A percentile compares a stretch with the other conserved stretches of the same genome.
These are phyloP conservation scores for Centrapalus pauciflorus DNA, from an alignment of 129 eudicot species.

Conservation along the genomic window DNA sequence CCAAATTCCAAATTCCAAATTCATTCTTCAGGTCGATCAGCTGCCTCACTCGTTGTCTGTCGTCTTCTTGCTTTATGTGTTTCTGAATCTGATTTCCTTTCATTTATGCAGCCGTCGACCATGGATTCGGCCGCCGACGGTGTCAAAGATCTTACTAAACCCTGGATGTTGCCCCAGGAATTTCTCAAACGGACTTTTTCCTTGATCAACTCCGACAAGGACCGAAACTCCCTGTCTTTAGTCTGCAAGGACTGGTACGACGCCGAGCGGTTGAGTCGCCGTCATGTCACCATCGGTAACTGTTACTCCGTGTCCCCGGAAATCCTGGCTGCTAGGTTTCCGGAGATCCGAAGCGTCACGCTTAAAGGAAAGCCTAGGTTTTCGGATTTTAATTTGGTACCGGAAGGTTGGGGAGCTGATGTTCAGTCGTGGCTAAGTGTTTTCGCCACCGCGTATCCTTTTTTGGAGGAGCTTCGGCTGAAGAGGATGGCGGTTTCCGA, in stretches of 20 bases:
- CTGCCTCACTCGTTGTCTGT: not conserved
- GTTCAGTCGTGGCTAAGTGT: slow-evolving; percentile 56
- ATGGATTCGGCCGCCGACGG: slow-evolving; percentile 31
- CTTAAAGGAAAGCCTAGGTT: slow-evolving; percentile 77
- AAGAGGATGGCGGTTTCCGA: slow-evolving; percentile 76
- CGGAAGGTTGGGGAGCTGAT: slow-evolving; percentile 71
- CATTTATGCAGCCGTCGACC: not conserved
- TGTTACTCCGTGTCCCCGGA: slow-evolving; percentile 80
- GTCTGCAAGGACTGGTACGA: slow-evolving; percentile 87
- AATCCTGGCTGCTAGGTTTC: slow-evolving; percentile 59
- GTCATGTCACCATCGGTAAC: slow-evolving; percentile 56
- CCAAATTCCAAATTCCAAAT: too few species aligned
- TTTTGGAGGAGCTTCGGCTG: slow-evolving; percentile 71
- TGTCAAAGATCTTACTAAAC: slow-evolving; percentile 10
- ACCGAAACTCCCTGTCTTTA: slow-evolving; percentile 56
- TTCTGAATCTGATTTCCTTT: not conserved
- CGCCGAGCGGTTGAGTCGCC: slow-evolving; percentile 64
- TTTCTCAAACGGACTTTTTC: slow-evolving; percentile 60
- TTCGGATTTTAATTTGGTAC: slow-evolving; percentile 76
- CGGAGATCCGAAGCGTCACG: slow-evolving; percentile 57
- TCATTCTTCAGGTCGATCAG: too few species aligned
- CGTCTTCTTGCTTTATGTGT: not conserved
- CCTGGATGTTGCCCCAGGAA: slow-evolving; percentile 51
- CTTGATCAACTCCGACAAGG: slow-evolving; percentile 43
- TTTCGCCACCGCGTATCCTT: slow-evolving; percentile 63